Conservation (phyloP, 345 rosid species). For the Gossypium bickii region DNA sequence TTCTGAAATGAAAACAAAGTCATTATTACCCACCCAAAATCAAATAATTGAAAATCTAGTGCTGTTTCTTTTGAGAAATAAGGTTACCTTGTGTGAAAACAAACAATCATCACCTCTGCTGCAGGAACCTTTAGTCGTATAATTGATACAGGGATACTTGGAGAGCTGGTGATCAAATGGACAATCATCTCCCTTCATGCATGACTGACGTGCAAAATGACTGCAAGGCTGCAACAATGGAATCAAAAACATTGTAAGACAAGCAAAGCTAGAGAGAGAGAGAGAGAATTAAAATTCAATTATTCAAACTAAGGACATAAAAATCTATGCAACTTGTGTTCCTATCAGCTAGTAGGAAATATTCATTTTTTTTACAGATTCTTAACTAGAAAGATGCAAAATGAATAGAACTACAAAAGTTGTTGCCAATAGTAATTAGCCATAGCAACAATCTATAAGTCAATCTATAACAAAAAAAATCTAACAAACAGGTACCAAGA, state of each 20-base stretch:
- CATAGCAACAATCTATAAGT: not conserved
- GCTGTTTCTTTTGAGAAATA: not conserved
- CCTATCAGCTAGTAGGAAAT: not conserved
- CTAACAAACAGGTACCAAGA: not conserved
- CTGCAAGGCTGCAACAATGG: constrained; percentile 73
- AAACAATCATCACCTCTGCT: constrained; percentile 63
- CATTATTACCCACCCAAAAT: constrained; percentile 3
- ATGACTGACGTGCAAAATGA: constrained; percentile 72
- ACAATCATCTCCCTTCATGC: constrained; percentile 91
- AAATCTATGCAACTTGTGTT: not conserved
- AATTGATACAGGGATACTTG: constrained; percentile 73
- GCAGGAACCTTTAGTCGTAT: constrained; percentile 53
- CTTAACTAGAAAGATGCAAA: not conserved
- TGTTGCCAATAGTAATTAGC: not conserved
- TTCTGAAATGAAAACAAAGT: constrained; percentile 23
- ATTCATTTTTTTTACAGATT: not conserved
- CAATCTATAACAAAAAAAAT: constrained; percentile 4
- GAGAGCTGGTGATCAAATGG: constrained; percentile 87
- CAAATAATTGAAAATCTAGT: not conserved
- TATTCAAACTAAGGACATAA: not conserved
- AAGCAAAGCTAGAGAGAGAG: not conserved
- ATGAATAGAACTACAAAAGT: not conserved
- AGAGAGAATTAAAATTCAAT: not conserved
- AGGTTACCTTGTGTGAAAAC: constrained; percentile 85
- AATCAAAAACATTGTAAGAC: constrained; percentile 5